A percentile compares a stretch with the other conserved stretches of the same genome.
These are phyloP conservation scores for Hyphodiscus sp. DNA, from an alignment of 2,329 filamentous ascomycete species.

Conservation along the genomic window DNA sequence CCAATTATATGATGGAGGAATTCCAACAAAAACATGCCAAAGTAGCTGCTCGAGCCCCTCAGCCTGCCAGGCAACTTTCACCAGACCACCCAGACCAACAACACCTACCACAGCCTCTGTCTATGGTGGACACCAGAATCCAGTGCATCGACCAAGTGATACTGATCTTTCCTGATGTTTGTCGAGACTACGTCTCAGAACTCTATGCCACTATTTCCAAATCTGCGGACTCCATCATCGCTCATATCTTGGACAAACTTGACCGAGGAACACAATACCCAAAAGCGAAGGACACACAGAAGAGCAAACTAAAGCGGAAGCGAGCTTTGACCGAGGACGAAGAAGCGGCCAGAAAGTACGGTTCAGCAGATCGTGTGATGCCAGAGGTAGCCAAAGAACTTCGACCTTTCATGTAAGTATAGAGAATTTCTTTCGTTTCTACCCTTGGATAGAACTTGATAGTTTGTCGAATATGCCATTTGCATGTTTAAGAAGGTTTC, in stretches of 20 bases:
- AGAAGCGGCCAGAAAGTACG: constrained; percentile 30
- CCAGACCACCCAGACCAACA: background rate
- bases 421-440: no score
- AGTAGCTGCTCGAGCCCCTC: background rate
- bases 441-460: no score
- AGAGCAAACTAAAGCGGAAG: constrained; percentile 31
- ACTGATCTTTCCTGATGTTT: constrained; percentile 42
- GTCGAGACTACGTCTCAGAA: constrained; percentile 33
- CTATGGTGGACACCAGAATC: background rate
- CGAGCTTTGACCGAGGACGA: constrained; percentile 31
- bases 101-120: background rate
- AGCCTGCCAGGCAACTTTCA: background rate
- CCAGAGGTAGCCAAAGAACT: constrained; percentile 9
- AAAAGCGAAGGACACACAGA: constrained; percentile 33
- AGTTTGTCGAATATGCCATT: no score
- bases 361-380: constrained; percentile 23
- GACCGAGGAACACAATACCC: constrained; percentile 36
- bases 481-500: no score
- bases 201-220: constrained; percentile 29
- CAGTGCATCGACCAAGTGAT: constrained; percentile 32
- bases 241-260: constrained; percentile 36
- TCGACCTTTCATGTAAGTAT: constrained; percentile 5
- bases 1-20: background rate
- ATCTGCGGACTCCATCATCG: constrained; percentile 25
- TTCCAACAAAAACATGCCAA: background rate